Conservation (phyloP, 208 protist genomes). For the Herpetomonas samuelpessoai region DNA sequence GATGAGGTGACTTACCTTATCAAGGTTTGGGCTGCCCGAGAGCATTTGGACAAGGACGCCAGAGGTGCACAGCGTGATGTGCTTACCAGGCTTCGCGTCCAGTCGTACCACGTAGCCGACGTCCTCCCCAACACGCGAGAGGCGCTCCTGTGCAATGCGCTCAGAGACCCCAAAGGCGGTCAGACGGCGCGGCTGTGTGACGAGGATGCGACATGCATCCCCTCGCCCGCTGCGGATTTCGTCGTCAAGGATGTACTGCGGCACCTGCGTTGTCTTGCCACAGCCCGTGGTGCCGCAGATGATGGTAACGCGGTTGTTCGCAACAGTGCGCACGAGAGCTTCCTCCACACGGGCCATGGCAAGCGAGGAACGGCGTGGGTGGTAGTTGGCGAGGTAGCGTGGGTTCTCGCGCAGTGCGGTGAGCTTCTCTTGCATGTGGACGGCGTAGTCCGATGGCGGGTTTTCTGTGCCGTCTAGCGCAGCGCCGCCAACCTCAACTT, state of each 20-base stretch:
- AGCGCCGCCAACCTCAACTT: conserved; percentile 10
- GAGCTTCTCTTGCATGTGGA: conserved; percentile 31
- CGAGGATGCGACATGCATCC: conserved; percentile 69
- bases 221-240: conserved; percentile 53
- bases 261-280: conserved; percentile 92
- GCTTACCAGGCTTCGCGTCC: conserved; percentile 89
- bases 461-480: not conserved
- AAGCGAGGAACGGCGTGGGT: conserved; percentile 59
- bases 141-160: conserved; percentile 96
- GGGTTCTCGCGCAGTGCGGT: conserved; percentile 31
- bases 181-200: conserved; percentile 98
- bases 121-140: conserved; percentile 81
- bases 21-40: conserved; percentile 81
- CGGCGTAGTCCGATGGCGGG: conserved; percentile 20
- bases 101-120: conserved; percentile 98
- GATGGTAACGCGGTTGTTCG: conserved; percentile 75
- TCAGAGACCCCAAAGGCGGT: conserved; percentile 97
- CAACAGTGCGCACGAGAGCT: conserved; percentile 52
- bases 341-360: conserved; percentile 46
- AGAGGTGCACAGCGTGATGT: conserved; percentile 98
- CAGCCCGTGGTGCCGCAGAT: conserved; percentile 88
- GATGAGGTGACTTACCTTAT: conserved; percentile 95
- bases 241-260: conserved; percentile 90
- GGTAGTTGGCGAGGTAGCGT: conserved; percentile 46
- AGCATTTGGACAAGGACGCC: conserved; percentile 98